Evolutionary conservation across 2,329 filamentous ascomycete genomes (phyloP).

Genomic region (Apiospora kogelbergensis): DNA sequence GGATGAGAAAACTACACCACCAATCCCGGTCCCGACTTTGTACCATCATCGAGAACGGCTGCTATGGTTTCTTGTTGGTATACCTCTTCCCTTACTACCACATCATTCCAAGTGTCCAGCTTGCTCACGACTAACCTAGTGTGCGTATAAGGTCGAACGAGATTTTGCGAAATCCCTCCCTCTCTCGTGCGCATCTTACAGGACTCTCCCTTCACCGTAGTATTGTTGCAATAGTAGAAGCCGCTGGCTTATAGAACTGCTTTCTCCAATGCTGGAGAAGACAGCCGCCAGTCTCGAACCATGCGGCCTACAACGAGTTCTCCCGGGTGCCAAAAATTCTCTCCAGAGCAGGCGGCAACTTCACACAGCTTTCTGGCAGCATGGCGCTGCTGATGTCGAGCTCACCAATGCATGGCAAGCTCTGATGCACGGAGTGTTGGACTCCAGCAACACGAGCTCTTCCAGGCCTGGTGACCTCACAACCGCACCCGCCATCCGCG

Average conservation of each 20-base stretch:
- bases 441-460: constrained; percentile 22
- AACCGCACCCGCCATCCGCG: constrained; percentile 31
- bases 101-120: background rate
- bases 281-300: constrained; percentile 56
- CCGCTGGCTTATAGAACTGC: background rate
- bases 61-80: constrained; percentile 7
- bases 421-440: constrained; percentile 33
- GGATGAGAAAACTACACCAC: background rate
- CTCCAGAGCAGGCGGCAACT: constrained; percentile 44
- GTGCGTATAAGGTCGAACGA: background rate
- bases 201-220: background rate
- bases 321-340: constrained; percentile 38
- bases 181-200: background rate
- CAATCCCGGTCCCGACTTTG: background rate
- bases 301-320: constrained; percentile 53
- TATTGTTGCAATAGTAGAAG: background rate
- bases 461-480: constrained; percentile 23
- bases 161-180: background rate
- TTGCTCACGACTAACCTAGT: background rate
- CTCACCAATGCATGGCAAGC: constrained; percentile 43
- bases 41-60: background rate
- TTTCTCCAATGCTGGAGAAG: constrained; percentile 54
- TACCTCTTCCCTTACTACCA: background rate
- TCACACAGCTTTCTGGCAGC: constrained; percentile 53
- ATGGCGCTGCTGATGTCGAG: constrained; percentile 52